Percentiles rank a stretch among this genome's conserved stretches.
Conservation (phyloP, 2,329 filamentous ascomycete species). For the Epichloe gansuensis region DNA sequence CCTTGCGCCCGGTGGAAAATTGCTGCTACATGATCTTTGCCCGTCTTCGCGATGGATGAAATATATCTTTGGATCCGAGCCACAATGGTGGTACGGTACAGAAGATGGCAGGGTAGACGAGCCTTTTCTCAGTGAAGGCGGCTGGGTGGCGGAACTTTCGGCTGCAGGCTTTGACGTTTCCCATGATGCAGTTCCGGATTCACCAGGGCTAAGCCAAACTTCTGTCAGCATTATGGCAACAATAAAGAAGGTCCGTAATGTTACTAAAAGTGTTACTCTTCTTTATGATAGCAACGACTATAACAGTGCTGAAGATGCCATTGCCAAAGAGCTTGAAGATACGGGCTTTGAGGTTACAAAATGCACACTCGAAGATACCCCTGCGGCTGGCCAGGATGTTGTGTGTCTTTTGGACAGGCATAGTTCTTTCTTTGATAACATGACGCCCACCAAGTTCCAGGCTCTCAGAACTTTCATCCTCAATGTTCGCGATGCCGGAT, state of each 20-base stretch:
- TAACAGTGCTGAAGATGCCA: background rate
- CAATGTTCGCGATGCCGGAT: background rate
- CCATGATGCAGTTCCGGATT: too few species aligned
- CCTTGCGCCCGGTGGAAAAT: background rate
- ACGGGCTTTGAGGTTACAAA: background rate
- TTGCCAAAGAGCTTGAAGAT: background rate
- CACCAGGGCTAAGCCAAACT: too few species aligned
- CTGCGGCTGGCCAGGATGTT: background rate
- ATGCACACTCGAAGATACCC: background rate
- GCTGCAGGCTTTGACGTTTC: background rate
- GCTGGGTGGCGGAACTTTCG: background rate
- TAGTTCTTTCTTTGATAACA: conserved; percentile 8
- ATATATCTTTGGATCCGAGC: background rate
- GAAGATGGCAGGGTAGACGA: background rate
- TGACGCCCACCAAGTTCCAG: conserved; percentile 1
- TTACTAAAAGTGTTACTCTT: background rate
- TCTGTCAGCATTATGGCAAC: too few species aligned
- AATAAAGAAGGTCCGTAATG: background rate
- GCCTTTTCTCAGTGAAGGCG: background rate
- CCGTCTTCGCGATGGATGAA: background rate
- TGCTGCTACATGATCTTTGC: background rate
- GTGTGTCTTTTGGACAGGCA: background rate
- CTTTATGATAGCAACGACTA: background rate
- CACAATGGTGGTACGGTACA: background rate
- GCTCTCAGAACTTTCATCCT: conserved; percentile 4